Evolutionary conservation across 805 yeast genomes (phyloP).

Genomic region (Zygosaccharomyces siamensis): DNA sequence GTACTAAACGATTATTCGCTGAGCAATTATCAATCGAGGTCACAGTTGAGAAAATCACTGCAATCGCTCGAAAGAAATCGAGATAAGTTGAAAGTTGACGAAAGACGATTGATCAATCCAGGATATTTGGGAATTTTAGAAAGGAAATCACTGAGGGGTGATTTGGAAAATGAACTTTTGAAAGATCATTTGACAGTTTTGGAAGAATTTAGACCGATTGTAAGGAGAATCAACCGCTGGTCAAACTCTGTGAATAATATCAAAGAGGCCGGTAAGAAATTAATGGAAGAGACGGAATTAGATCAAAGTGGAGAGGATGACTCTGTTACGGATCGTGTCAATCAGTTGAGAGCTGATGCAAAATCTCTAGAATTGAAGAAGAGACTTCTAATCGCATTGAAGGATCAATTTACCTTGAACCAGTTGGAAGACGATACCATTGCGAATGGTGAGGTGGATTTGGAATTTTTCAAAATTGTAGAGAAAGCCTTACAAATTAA

Average conservation of each 20-base stretch:
- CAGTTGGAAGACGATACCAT: constrained; percentile 68
- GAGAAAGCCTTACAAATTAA: constrained; percentile 60
- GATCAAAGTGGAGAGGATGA: constrained; percentile 28
- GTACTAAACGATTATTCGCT: constrained; percentile 32
- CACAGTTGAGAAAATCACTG: constrained; percentile 35
- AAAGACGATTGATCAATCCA: constrained; percentile 42
- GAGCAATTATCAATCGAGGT: constrained; percentile 29
- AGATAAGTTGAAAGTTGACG: constrained; percentile 20
- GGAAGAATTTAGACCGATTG: constrained; percentile 43
- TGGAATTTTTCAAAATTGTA: constrained; percentile 57
- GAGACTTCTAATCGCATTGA: constrained; percentile 47
- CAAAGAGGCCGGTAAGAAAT: constrained; percentile 11
- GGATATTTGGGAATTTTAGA: constrained; percentile 52
- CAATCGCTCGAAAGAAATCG: constrained; percentile 34
- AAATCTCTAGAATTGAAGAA: constrained; percentile 41
- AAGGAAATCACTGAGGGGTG: constrained; percentile 55
- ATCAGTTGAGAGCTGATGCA: constrained; percentile 17
- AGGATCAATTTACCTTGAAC: constrained; percentile 58
- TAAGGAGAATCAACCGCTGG: constrained; percentile 38
- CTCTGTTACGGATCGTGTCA: constrained; percentile 12
- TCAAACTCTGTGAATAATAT: constrained; percentile 26
- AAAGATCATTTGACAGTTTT: constrained; percentile 50
- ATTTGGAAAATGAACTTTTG: constrained; percentile 55
- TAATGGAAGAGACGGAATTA: constrained; percentile 17
- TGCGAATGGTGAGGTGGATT: constrained; percentile 37